These are phyloP conservation scores for Podila epicladia DNA, from an alignment of 192 early-diverging fungal genomes.

Conservation along the genomic window DNA sequence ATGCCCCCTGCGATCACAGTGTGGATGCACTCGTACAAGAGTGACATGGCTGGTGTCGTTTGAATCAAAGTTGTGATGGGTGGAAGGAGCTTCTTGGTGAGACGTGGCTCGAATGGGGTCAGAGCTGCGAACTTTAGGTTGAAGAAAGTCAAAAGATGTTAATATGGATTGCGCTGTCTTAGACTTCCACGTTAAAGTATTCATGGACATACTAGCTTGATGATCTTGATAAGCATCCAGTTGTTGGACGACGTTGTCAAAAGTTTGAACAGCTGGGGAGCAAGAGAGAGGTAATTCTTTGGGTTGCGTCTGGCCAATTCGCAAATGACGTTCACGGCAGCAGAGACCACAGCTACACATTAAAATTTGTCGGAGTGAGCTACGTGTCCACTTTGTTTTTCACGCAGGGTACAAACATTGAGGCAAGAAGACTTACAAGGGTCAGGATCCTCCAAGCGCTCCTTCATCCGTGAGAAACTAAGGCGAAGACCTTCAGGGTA, in stretches of 20 bases:
- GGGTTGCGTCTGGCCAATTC: constrained; percentile 95
- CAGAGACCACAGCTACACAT: constrained; percentile 83
- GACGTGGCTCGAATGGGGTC: constrained; percentile 91
- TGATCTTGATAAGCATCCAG: constrained; percentile 99
- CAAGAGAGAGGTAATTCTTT: constrained; percentile 91
- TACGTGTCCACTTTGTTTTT: background rate
- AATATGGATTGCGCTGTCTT: too few relatives aligned
- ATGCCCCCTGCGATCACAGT: constrained; percentile 92
- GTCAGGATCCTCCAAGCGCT: constrained; percentile 91
- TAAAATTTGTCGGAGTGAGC: background rate
- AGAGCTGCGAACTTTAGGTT: constrained; percentile 85
- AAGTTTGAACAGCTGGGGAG: constrained; percentile 92
- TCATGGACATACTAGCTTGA: constrained; percentile 81
- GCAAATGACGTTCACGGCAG: constrained; percentile 96
- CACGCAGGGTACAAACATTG: constrained; percentile 7
- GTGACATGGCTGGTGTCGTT: constrained; percentile 92
- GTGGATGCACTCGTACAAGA: constrained; percentile 98
- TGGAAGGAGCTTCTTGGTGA: constrained; percentile 88
- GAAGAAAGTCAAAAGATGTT: background rate
- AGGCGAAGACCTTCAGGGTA: constrained; percentile 88
- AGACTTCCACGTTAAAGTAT: background rate
- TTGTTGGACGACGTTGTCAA: constrained; percentile 93
- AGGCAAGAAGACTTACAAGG: constrained; percentile 66
- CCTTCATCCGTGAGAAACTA: constrained; percentile 86
- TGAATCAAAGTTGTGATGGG: constrained; percentile 88